phyloP scores from a whole-genome alignment of 495 filamentous ascomycete species.

The Trichoderma asperelloides region DNA sequence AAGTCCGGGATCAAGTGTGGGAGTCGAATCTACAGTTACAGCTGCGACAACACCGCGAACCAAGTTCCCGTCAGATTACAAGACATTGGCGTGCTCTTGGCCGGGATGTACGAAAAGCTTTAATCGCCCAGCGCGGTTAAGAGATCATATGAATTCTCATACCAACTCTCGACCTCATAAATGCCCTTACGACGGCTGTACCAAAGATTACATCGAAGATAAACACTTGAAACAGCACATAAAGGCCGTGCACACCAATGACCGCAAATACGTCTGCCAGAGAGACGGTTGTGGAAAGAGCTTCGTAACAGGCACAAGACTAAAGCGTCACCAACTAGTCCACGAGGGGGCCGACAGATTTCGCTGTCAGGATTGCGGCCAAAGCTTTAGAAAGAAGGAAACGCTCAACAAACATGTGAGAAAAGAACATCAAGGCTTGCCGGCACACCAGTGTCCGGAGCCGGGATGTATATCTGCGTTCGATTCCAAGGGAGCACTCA shows the following conservation, averaged over 20 bases:
- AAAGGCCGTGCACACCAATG: conserved; percentile 66
- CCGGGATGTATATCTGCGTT: conserved; percentile 64
- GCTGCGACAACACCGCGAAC: conserved; percentile 42
- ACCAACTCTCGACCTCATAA: conserved; percentile 66
- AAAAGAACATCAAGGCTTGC: conserved; percentile 56
- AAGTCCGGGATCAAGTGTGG: background rate
- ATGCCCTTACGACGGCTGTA: conserved; percentile 61
- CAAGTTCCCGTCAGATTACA: conserved; percentile 59
- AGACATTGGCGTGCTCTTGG: conserved; percentile 62
- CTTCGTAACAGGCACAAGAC: conserved; percentile 67
- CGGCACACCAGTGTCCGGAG: conserved; percentile 58
- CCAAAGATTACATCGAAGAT: conserved; percentile 70
- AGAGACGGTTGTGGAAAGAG: conserved; percentile 65
- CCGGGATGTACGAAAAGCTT: conserved; percentile 71
- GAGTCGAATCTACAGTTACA: conserved; percentile 21
- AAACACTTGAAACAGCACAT: conserved; percentile 79
- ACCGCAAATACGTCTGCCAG: conserved; percentile 62
- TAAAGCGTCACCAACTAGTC: conserved; percentile 56
- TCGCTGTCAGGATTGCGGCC: conserved; percentile 65
- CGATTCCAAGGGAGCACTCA: conserved; percentile 57
- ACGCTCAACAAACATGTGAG: conserved; percentile 79
- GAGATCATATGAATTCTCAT: conserved; percentile 71
- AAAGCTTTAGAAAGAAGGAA: conserved; percentile 79
- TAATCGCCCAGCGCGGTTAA: conserved; percentile 72
- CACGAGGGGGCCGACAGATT: conserved; percentile 63